These are phyloP conservation scores for Lenzites betulinus DNA, from an alignment of 768 basidiomycete species.

Conservation along the genomic window DNA sequence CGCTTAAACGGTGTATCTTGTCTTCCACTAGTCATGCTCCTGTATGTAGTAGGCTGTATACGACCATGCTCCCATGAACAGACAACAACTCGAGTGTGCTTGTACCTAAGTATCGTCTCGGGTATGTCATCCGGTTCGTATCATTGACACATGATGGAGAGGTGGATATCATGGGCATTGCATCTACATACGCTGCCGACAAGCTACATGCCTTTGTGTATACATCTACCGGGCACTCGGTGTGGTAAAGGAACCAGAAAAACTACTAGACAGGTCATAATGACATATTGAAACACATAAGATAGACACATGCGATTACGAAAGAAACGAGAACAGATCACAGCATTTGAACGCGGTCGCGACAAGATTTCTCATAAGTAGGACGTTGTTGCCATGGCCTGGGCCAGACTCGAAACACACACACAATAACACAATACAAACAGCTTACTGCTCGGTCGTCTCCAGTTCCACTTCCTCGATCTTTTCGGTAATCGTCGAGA, in stretches of 20 bases:
- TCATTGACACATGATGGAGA: background rate
- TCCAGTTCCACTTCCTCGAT: constrained; percentile 38
- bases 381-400: too few relatives aligned
- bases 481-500: constrained; percentile 33
- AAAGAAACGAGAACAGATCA: constrained; percentile 19
- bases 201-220: constrained; percentile 9
- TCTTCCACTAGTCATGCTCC: constrained; percentile 3
- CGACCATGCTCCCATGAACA: constrained; percentile 9
- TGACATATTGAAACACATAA: constrained; percentile 25
- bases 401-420: background rate
- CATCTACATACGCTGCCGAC: constrained; percentile 5
- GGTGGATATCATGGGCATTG: constrained; percentile 2
- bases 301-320: constrained; percentile 21
- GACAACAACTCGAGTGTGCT: background rate
- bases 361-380: background rate
- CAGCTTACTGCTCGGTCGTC: constrained; percentile 11
- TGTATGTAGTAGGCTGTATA: constrained; percentile 20
- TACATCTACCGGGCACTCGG: constrained; percentile 4
- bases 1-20: constrained; percentile 39
- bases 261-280: constrained; percentile 16
- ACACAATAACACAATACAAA: too few relatives aligned
- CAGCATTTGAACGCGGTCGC: constrained; percentile 16
- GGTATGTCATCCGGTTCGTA: background rate
- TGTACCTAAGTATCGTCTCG: too few relatives aligned
- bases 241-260: background rate